Conservation (phyloP, 2,329 filamentous ascomycete species). For the Fusarium dlaminii region DNA sequence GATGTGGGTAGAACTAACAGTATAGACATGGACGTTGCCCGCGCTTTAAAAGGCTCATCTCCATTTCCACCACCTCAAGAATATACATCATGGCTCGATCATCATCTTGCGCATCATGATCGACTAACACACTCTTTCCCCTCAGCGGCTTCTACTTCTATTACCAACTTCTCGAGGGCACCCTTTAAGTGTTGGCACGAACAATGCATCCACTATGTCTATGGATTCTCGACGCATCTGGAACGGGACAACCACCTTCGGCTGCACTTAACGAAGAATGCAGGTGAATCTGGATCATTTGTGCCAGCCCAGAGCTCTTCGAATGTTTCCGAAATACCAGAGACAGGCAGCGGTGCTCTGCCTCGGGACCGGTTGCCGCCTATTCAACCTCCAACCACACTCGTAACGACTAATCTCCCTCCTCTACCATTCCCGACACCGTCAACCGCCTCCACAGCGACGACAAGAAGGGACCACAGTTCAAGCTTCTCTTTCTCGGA, state of each 20-base stretch:
- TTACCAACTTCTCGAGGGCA: constrained; percentile 5
- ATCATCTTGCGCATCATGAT: constrained; percentile 60
- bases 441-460: constrained; percentile 43
- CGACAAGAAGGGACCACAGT: constrained; percentile 42
- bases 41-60: constrained; percentile 43
- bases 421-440: constrained; percentile 44
- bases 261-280: constrained; percentile 53
- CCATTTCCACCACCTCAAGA: constrained; percentile 53
- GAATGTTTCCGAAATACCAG: constrained; percentile 18
- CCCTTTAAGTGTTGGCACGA: constrained; percentile 66
- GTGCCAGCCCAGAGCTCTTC: constrained; percentile 37
- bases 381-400: constrained; percentile 51
- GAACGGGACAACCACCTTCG: constrained; percentile 63
- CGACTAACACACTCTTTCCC: constrained; percentile 53
- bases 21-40: constrained; percentile 46
- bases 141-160: constrained; percentile 18
- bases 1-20: constrained; percentile 29
- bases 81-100: constrained; percentile 63
- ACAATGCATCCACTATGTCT: constrained; percentile 66
- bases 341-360: constrained; percentile 33
- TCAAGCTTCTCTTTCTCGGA: constrained; percentile 51
- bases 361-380: constrained; percentile 43
- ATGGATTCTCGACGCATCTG: constrained; percentile 61
- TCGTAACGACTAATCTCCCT: constrained; percentile 43
- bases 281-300: constrained; percentile 58